phyloP scores from a whole-genome alignment of 108 stramenopile genomes.

The Stephanodiscus triporus region DNA sequence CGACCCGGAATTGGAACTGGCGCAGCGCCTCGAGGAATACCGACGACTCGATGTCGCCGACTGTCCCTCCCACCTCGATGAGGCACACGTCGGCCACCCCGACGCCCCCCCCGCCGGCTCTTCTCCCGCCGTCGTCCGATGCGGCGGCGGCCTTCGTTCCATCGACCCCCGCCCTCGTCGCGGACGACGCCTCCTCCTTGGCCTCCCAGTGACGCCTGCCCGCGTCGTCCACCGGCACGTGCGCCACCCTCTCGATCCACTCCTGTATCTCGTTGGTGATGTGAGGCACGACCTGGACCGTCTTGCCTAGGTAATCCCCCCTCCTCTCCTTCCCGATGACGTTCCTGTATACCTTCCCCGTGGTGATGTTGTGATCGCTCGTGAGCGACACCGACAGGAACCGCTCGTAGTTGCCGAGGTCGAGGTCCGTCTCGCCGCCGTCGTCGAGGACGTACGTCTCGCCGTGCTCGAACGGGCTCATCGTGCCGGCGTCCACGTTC shows the following conservation, averaged over 20 bases:
- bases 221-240: conserved; percentile 66
- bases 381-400: conserved; percentile 80
- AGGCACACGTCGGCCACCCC: conserved; percentile 94
- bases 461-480: conserved; percentile 89
- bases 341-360: conserved; percentile 88
- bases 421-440: conserved; percentile 91
- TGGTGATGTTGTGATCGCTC: conserved; percentile 90
- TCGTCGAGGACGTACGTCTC: conserved; percentile 88
- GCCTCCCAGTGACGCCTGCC: conserved; percentile 46
- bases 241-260: conserved; percentile 88
- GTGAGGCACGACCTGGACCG: conserved; percentile 93
- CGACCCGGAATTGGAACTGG: conserved; percentile 98
- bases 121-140: no score
- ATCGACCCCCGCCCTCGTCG: background rate
- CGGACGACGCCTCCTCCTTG: conserved; percentile 6
- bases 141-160: no score
- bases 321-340: conserved; percentile 84
- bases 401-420: conserved; percentile 94
- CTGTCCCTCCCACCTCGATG: conserved; percentile 99
- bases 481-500: conserved; percentile 90
- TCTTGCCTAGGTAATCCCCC: conserved; percentile 93
- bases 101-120: conserved; percentile 43
- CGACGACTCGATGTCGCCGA: conserved; percentile 97
- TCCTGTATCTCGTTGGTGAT: conserved; percentile 89
- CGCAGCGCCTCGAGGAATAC: conserved; percentile 97